Percentiles rank a stretch among this genome's conserved stretches.
These are phyloP conservation scores for Arachnomyces sp. DNA, from an alignment of 2,329 filamentous ascomycete species.

Conservation along the genomic window DNA sequence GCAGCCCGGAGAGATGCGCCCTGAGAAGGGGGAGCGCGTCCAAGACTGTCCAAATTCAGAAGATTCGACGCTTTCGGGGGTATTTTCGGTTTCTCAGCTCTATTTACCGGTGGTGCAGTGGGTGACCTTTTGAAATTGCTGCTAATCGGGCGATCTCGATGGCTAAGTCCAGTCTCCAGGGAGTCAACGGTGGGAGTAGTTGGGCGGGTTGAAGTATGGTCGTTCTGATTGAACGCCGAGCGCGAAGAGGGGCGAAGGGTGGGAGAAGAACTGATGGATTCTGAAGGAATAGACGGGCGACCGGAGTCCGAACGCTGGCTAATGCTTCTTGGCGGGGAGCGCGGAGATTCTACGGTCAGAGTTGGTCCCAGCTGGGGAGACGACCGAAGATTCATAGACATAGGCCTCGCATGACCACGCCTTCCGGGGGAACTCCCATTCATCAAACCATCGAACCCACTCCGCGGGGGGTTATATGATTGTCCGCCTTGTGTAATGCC, in stretches of 20 bases:
- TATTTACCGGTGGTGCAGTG: slow-evolving; percentile 67
- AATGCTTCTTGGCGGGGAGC: slow-evolving; percentile 30
- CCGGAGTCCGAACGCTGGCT: slow-evolving; percentile 5
- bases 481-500: slow-evolving; percentile 17
- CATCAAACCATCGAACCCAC: slow-evolving; percentile 8
- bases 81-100: slow-evolving; percentile 69
- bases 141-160: slow-evolving; percentile 18
- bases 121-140: slow-evolving; percentile 33
- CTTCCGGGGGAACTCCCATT: slow-evolving; percentile 43
- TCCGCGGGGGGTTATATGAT: slow-evolving; percentile 17
- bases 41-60: slow-evolving; percentile 29
- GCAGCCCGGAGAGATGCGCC: slow-evolving; percentile 2
- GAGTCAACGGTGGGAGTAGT: slow-evolving; percentile 37
- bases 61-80: slow-evolving; percentile 39
- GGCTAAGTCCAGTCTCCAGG: slow-evolving; percentile 41
- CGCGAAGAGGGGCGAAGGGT: slow-evolving; percentile 8
- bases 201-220: slow-evolving; percentile 19
- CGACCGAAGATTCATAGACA: slow-evolving; percentile 37
- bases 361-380: slow-evolving; percentile 36
- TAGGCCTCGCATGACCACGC: slow-evolving; percentile 52
- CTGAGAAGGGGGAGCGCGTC: slow-evolving; percentile 21
- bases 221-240: slow-evolving; percentile 13
- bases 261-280: slow-evolving; percentile 12
- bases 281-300: slow-evolving; percentile 9
- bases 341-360: slow-evolving; percentile 37